A percentile compares a stretch with the other conserved stretches of the same genome.
Evolutionary conservation across 2,329 filamentous ascomycete genomes (phyloP).

Genomic region (Neonectria sp.): DNA sequence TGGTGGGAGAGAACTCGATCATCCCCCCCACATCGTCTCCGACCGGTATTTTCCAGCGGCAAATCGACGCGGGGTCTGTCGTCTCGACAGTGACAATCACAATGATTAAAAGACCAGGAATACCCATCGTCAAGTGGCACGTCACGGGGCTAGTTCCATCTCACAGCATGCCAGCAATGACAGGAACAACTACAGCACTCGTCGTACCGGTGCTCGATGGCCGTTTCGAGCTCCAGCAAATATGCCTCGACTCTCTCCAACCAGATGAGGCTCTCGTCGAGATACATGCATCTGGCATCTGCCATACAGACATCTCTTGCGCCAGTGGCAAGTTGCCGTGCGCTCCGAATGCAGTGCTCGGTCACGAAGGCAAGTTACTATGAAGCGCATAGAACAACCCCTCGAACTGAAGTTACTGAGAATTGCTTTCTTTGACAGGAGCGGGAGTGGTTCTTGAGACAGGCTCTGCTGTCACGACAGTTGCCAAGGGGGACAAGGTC

Average conservation of each 20-base stretch:
- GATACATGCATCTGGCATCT: slow-evolving; percentile 29
- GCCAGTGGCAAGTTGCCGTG: slow-evolving; percentile 27
- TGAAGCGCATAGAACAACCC: not conserved
- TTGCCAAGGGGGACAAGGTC: slow-evolving; percentile 29
- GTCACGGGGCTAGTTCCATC: too few relatives aligned
- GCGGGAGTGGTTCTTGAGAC: slow-evolving; percentile 30
- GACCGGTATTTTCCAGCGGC: too few relatives aligned
- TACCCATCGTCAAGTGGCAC: too few relatives aligned
- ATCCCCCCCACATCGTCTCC: too few relatives aligned
- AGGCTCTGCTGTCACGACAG: not conserved
- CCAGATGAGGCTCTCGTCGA: slow-evolving; percentile 32
- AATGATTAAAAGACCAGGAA: too few relatives aligned
- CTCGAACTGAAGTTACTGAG: too few relatives aligned
- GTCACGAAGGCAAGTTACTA: slow-evolving; percentile 57
- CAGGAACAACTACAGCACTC: slow-evolving; percentile 5
- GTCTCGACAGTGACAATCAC: too few relatives aligned
- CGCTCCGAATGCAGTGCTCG: slow-evolving; percentile 18
- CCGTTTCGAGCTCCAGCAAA: not conserved
- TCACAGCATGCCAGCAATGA: not conserved
- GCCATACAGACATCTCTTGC: slow-evolving; percentile 61
- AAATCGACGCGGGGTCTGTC: too few relatives aligned
- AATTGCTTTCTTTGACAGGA: slow-evolving; percentile 12
- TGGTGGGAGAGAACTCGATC: too few relatives aligned
- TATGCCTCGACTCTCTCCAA: not conserved
- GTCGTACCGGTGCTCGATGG: not conserved